phyloP scores from a whole-genome alignment of 176 grass and related monocot species.

The Zizania latifolia region DNA sequence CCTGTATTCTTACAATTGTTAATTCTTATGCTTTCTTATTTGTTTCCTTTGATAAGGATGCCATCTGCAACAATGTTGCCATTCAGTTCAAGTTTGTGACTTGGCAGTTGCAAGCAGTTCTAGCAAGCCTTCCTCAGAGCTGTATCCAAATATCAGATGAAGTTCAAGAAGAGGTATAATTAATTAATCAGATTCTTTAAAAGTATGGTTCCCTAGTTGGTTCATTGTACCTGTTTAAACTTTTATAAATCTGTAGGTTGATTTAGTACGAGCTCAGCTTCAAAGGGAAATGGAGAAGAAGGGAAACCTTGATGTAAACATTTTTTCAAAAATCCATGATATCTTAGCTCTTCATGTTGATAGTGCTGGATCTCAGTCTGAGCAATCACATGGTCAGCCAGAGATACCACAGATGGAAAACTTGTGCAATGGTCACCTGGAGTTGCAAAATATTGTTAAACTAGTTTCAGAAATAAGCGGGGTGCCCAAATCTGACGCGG shows the following conservation, averaged over 20 bases:
- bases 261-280: conserved; percentile 74
- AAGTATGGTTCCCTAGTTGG: neutral
- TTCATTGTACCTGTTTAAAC: conserved; percentile 10
- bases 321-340: conserved; percentile 72
- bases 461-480: conserved; percentile 67
- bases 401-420: conserved; percentile 31
- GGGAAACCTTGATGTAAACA: conserved; percentile 44
- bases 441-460: conserved; percentile 42
- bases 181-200: conserved; percentile 4
- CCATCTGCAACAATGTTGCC: conserved; percentile 35
- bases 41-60: conserved; percentile 40
- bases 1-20: neutral
- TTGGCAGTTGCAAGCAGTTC: conserved; percentile 73
- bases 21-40: conserved; percentile 24
- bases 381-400: conserved; percentile 24
- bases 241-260: conserved; percentile 58
- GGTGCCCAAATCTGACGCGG: conserved; percentile 35
- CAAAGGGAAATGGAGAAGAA: conserved; percentile 82
- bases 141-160: conserved; percentile 90
- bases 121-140: conserved; percentile 56
- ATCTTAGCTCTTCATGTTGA: conserved; percentile 36
- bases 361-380: conserved; percentile 24
- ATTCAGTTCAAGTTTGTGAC: conserved; percentile 78
- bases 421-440: conserved; percentile 33
- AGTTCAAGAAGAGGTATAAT: conserved; percentile 96